Conservation (phyloP, 1,139 yeast genomes). For the Pichia sp. region DNA sequence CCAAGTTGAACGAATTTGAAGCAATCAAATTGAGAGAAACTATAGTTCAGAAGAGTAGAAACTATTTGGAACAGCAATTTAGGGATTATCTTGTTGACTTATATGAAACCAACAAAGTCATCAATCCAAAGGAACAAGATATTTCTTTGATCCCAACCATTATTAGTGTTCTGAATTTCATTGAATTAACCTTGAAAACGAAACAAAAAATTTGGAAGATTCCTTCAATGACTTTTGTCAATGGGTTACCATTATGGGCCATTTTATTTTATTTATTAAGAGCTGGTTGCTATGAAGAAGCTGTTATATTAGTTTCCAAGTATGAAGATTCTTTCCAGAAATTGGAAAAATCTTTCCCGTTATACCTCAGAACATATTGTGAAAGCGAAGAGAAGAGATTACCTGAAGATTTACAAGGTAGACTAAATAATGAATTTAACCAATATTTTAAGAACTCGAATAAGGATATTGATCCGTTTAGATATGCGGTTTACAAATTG, state of each 20-base stretch:
- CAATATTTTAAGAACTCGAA: constrained; percentile 66
- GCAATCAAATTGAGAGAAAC: constrained; percentile 35
- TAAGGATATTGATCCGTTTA: constrained; percentile 72
- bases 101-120: constrained; percentile 37
- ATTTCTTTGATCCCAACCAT: constrained; percentile 14
- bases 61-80: constrained; percentile 69
- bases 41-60: constrained; percentile 49
- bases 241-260: constrained; percentile 91
- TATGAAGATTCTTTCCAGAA: constrained; percentile 62
- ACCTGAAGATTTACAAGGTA: constrained; percentile 59
- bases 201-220: constrained; percentile 38
- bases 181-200: constrained; percentile 21
- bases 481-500: constrained; percentile 83
- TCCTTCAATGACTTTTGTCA: constrained; percentile 50
- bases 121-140: not conserved
- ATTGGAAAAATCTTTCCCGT: constrained; percentile 77
- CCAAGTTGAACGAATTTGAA: constrained; percentile 23
- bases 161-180: constrained; percentile 17
- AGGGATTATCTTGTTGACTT: constrained; percentile 64
- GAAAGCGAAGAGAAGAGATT: constrained; percentile 48
- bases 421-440: constrained; percentile 73
- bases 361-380: constrained; percentile 66
- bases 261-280: constrained; percentile 75
- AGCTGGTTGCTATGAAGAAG: constrained; percentile 76
- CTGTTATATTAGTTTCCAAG: constrained; percentile 47